A percentile compares a stretch with the other conserved stretches of the same genome.
These are phyloP conservation scores for Aspergillus chevalieri DNA, from an alignment of 2,329 filamentous ascomycete genomes.

Conservation along the genomic window DNA sequence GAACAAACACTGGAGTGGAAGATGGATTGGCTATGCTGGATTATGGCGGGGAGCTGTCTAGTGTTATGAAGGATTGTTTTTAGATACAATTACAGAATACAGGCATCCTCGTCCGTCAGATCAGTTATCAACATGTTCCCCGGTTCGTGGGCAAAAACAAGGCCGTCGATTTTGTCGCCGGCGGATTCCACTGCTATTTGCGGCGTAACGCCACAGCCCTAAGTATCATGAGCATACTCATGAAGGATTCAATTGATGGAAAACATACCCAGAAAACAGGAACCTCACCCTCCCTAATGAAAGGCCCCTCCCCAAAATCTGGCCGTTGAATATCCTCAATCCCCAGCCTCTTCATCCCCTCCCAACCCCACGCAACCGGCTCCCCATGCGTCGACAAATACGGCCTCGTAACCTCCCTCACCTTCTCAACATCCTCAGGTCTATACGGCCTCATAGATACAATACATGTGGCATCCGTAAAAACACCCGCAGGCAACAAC, in stretches of 20 bases:
- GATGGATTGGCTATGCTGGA: conserved; percentile 39
- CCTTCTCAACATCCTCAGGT: conserved; percentile 43
- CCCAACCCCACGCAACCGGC: conserved; percentile 61
- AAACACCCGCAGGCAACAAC: conserved; percentile 54
- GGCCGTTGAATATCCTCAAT: conserved; percentile 49
- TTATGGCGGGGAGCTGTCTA: conserved; percentile 53
- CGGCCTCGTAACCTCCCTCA: conserved; percentile 50
- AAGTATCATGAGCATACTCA: conserved; percentile 41
- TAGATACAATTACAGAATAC: conserved; percentile 3
- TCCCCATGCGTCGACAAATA: conserved; percentile 58
- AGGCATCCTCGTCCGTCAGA: conserved; percentile 37
- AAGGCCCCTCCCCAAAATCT: conserved; percentile 53
- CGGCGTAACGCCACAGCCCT: conserved; percentile 62
- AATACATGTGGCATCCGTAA: conserved; percentile 50
- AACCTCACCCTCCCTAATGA: conserved; percentile 32
- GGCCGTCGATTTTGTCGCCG: conserved; percentile 41
- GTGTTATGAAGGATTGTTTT: conserved; percentile 49
- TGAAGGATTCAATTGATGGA: conserved; percentile 2
- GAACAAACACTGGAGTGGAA: conserved; percentile 16
- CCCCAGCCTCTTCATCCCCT: conserved; percentile 47
- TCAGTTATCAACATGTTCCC: conserved; percentile 60
- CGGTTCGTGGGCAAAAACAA: conserved; percentile 56
- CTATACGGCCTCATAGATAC: conserved; percentile 60
- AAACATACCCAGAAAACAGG: conserved; percentile 26
- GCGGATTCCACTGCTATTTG: conserved; percentile 58